These are phyloP conservation scores for Cryphonectria nitschkei DNA, from an alignment of 2,329 filamentous ascomycete species.

Conservation along the genomic window DNA sequence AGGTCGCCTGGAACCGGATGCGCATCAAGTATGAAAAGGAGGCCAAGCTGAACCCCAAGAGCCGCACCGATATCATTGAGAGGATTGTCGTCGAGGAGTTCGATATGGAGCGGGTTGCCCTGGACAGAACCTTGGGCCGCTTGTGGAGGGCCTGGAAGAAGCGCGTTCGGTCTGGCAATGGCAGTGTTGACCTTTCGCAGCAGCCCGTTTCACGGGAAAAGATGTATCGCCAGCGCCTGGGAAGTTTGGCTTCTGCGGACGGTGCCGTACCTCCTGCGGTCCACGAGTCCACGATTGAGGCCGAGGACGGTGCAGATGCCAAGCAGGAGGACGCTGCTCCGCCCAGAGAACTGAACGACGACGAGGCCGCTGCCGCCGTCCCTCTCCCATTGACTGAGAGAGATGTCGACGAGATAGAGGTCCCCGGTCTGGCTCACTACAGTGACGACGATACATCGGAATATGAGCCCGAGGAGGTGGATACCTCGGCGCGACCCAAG, in stretches of 20 bases:
- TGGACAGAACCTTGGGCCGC: conserved; percentile 85
- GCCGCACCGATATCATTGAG: conserved; percentile 57
- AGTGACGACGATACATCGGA: conserved; percentile 67
- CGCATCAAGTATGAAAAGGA: conserved; percentile 62
- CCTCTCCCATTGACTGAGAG: conserved; percentile 69
- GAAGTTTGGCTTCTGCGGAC: conserved; percentile 43
- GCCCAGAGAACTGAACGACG: conserved; percentile 41
- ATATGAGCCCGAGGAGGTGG: conserved; percentile 41
- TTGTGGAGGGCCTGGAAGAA: conserved; percentile 97
- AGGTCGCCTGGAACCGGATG: conserved; percentile 76
- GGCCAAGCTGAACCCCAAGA: conserved; percentile 54
- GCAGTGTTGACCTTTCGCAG: conserved; percentile 49
- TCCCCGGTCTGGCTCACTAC: conserved; percentile 67
- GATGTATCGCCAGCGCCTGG: conserved; percentile 41
- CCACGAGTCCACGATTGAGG: conserved; percentile 31
- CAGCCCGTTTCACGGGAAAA: conserved; percentile 54
- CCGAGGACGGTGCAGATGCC: conserved; percentile 20
- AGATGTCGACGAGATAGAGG: conserved; percentile 80
- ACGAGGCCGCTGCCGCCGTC: conserved; percentile 58
- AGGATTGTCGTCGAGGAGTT: conserved; percentile 83
- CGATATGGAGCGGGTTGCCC: conserved; percentile 90
- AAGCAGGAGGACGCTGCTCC: conserved; percentile 12
- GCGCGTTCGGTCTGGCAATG: conserved; percentile 63
- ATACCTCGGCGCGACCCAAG: conserved; percentile 46
- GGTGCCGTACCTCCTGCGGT: conserved; percentile 44